phyloP scores from a whole-genome alignment of 2,329 filamentous ascomycete species.

The Colletotrichum incanum region DNA sequence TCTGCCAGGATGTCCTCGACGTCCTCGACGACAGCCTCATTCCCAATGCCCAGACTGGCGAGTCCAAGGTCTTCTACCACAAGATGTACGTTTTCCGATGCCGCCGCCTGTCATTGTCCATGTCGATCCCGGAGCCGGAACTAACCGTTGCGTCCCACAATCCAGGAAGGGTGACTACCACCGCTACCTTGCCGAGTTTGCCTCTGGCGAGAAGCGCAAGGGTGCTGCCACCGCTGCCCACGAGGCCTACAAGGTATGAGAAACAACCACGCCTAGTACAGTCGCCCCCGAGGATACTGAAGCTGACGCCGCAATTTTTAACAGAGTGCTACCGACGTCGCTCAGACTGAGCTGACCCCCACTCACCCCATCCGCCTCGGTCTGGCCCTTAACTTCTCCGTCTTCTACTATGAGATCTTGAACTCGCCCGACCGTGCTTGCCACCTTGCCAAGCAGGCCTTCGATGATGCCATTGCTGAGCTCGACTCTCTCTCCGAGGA shows the following conservation, averaged over 20 bases:
- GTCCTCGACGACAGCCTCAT: conserved; percentile 95
- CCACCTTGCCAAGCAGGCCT: conserved; percentile 99
- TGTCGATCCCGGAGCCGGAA: conserved; percentile 15
- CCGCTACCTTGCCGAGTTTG: conserved; percentile 95
- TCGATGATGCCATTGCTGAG: conserved; percentile 98
- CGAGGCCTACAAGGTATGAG: conserved; percentile 95
- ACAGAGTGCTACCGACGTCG: conserved; percentile 96
- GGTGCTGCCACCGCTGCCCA: conserved; percentile 87
- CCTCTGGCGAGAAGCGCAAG: conserved; percentile 93
- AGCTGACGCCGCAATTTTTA: conserved; percentile 26
- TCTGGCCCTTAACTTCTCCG: conserved; percentile 98
- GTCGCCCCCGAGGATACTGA: neutral
- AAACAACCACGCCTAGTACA: neutral
- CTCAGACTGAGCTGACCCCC: conserved; percentile 96
- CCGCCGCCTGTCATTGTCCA: conserved; percentile 4
- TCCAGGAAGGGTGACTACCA: conserved; percentile 96
- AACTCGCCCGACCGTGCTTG: conserved; percentile 98
- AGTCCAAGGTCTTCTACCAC: conserved; percentile 99
- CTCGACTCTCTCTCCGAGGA: conserved; percentile 98
- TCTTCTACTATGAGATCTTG: conserved; percentile 99
- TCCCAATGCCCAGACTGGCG: conserved; percentile 94
- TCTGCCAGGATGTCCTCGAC: conserved; percentile 97
- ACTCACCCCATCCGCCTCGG: conserved; percentile 98
- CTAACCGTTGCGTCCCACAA: conserved; percentile 42
- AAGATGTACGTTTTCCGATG: conserved; percentile 87